Percentiles rank a stretch among this genome's conserved stretches.
phyloP scores from a whole-genome alignment of 2,329 filamentous ascomycete species.

The Didymella keratinophila region DNA sequence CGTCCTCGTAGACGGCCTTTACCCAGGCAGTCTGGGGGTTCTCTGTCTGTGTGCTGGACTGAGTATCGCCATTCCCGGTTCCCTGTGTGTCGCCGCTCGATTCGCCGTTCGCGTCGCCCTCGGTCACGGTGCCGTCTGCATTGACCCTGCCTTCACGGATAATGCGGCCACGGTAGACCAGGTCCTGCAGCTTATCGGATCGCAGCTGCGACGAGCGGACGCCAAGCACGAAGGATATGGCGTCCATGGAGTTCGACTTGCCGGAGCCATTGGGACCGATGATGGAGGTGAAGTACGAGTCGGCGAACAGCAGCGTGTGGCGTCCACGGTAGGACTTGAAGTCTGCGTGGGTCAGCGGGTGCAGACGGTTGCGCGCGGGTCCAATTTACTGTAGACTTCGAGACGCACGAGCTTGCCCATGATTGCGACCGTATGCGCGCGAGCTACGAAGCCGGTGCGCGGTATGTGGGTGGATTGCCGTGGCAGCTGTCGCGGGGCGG shows the following conservation, averaged over 20 bases:
- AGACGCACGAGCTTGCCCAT: constrained; percentile 98
- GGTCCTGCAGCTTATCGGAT: constrained; percentile 89
- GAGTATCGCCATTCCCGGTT: constrained; percentile 56
- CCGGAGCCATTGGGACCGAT: constrained; percentile 99
- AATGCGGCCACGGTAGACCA: constrained; percentile 94
- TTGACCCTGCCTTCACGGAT: constrained; percentile 92
- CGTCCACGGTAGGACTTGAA: constrained; percentile 99
- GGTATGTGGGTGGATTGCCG: constrained; percentile 1
- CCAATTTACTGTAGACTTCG: constrained; percentile 82
- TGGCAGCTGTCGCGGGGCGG: constrained; percentile 3
- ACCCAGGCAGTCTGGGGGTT: constrained; percentile 98
- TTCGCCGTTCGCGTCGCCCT: constrained; percentile 52
- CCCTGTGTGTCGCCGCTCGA: constrained; percentile 57
- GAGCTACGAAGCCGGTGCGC: constrained; percentile 24
- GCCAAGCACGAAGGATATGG: constrained; percentile 97
- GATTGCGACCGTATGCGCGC: constrained; percentile 30
- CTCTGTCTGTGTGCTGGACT: constrained; percentile 69
- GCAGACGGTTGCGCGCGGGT: constrained; percentile 18
- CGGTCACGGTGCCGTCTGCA: constrained; percentile 79
- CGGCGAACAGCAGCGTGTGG: constrained; percentile 91
- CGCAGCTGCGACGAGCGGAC: constrained; percentile 99
- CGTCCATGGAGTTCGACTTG: constrained; percentile 99
- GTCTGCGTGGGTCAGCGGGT: constrained; percentile 62
- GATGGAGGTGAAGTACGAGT: constrained; percentile 98
- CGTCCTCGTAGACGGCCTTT: constrained; percentile 98